These are phyloP conservation scores for Calcarisporium arbuscula DNA, from an alignment of 2,329 filamentous ascomycete species.

Conservation along the genomic window DNA sequence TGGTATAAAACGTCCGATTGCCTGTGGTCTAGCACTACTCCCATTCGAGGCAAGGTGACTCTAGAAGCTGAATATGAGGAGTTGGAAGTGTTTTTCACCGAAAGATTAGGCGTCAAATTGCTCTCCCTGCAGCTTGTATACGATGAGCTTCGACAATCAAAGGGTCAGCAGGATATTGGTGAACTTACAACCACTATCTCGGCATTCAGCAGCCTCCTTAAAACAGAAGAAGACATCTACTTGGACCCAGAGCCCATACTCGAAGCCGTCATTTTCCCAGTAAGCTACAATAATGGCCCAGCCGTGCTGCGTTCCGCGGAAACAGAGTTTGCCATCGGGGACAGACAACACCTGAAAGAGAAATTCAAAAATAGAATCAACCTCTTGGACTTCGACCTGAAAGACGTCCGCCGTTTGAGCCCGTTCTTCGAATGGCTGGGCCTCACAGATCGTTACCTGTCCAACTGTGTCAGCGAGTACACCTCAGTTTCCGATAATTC, in stretches of 20 bases:
- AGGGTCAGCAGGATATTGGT: slow-evolving; percentile 14
- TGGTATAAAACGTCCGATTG: slow-evolving; percentile 25
- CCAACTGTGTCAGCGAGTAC: slow-evolving; percentile 24
- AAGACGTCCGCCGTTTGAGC: slow-evolving; percentile 22
- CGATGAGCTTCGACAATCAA: slow-evolving; percentile 24
- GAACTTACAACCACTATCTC: slow-evolving; percentile 24
- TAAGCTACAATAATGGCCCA: slow-evolving; percentile 14
- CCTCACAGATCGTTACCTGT: slow-evolving; percentile 25
- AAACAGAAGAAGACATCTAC: fast-evolving
- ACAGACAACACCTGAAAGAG: slow-evolving; percentile 20
- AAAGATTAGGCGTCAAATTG: slow-evolving; percentile 19
- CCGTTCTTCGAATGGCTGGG: slow-evolving; percentile 27
- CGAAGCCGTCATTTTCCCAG: slow-evolving; percentile 14
- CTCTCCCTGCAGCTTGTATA: slow-evolving; percentile 24
- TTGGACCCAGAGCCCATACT: slow-evolving; percentile 10
- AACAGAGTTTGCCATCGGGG: slow-evolving; percentile 26
- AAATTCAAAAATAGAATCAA: slow-evolving; percentile 22
- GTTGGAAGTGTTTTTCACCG: slow-evolving; percentile 24
- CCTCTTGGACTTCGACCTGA: slow-evolving; percentile 27
- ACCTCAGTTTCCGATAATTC: slow-evolving; percentile 17
- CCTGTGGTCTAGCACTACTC: slow-evolving; percentile 26
- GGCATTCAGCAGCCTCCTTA: slow-evolving; percentile 26
- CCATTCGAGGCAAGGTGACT: slow-evolving; percentile 18
- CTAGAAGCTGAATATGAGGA: slow-evolving; percentile 21
- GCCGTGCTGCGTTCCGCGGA: slow-evolving; percentile 8